Percentiles rank a stretch among this genome's conserved stretches.
These are phyloP conservation scores for Penicillium pancosmium DNA, from an alignment of 495 filamentous ascomycete species.

Conservation along the genomic window DNA sequence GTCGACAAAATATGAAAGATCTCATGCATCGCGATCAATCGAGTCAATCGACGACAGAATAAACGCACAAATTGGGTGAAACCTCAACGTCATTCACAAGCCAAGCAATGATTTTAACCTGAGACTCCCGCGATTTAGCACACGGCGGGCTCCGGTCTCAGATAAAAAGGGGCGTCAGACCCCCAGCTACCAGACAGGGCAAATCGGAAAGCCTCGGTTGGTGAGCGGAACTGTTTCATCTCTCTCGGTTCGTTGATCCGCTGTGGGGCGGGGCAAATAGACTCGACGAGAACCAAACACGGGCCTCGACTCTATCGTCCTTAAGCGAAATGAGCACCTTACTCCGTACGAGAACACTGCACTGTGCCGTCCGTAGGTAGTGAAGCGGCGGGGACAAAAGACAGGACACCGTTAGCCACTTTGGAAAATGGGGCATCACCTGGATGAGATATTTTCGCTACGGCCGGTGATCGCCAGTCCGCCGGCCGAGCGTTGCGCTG, in stretches of 20 bases:
- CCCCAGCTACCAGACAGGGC: constrained; percentile 9
- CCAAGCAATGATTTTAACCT: constrained; percentile 24
- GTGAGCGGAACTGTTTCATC: constrained; percentile 26
- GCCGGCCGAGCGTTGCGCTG: constrained; percentile 2
- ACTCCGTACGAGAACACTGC: background rate
- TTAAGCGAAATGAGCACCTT: constrained; percentile 5
- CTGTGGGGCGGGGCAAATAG: constrained; percentile 29
- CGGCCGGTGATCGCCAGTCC: constrained; percentile 3
- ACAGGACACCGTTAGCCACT: no score
- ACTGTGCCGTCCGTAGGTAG: no score
- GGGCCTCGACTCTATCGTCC: background rate
- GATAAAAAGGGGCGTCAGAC: constrained; percentile 19
- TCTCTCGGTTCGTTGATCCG: constrained; percentile 30
- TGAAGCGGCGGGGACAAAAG: no score
- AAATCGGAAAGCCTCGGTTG: constrained; percentile 37
- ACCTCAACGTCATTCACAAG: constrained; percentile 19
- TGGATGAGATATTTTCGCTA: background rate
- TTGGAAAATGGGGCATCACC: background rate
- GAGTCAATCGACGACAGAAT: background rate
- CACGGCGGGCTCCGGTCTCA: constrained; percentile 30
- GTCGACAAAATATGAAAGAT: background rate
- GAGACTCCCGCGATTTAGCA: constrained; percentile 27
- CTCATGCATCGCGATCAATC: background rate
- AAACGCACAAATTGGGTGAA: constrained; percentile 2
- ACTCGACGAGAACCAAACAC: constrained; percentile 14